Evolutionary conservation across 179 eudicot species (phyloP), one percentile per base, ranked within the genome.

Genomic region (Amaranthus tricolor): DNA sequence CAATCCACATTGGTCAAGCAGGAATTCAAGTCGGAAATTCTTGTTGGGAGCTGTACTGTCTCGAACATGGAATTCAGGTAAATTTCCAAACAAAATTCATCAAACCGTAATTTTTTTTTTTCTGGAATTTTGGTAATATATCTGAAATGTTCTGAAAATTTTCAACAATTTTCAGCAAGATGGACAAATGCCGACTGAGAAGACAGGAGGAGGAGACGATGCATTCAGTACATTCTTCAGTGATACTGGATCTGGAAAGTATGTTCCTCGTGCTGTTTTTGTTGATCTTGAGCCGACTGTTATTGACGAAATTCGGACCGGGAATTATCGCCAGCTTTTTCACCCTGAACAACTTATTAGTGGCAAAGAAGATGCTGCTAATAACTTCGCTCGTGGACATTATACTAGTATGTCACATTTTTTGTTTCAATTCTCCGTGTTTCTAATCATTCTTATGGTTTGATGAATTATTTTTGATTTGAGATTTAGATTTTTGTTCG

Each of bases 31-130:
- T 89, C 31, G 93, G 93, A 12, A 89, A 89, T 66, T 82, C 89
- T 65, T 89, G 93, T 52, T 89, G 93, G 93, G 93, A 89, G 73
- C 90, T 89, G 51, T 88, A 88, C 84, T 88, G 92, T 78, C 92
- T 88, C 8, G 92, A 88, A 63, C 92, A 89, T 52, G 92, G 93
- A 68, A 84, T 89, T 47, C 86, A 86, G 91, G 93, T 89, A 24
- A 14, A 12, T 31, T 31, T 31, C 2, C 40, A 1, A 31, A 31
- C 40, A 31, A 31, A 31, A 31, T 31, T 31, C 40, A 21, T 60
- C 10, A 1, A 20, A 6, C 9, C 0, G n/a, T 44, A n/a, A 0
- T 15, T 59, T 11, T 16, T 17, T 53, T 14, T 24, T 7, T 14
- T 5, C 4, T 31, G 50, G 2, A n/a, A 7, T 16, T 69, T 5